Base-by-base conservation (phyloP, 1,284 basidiomycete species). In the Leccinum pallidistipes region DNA sequence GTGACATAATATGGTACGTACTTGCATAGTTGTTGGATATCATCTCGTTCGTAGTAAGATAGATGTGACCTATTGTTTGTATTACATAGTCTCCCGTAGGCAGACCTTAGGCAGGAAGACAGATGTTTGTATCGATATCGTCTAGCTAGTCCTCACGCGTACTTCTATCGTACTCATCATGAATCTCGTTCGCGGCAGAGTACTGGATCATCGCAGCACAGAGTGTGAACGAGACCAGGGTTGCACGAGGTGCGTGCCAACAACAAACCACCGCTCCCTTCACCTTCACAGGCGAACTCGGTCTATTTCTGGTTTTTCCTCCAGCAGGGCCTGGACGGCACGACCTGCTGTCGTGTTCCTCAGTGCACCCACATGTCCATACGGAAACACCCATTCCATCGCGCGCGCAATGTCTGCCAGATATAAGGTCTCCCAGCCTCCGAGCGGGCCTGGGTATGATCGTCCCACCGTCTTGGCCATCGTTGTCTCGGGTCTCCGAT, bases 81-180 rank as follows among this genome's bases (percentile, higher is more conserved):
- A 38, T 38, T 27, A 21, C 21, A 21, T 21, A 27, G 27, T 27
- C 27, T 27, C 27, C 1, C 5, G 27, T 27, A 27, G 27, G 27
- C 27, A 27, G 27, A 27, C 27, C 27, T 27, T 27, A 27, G 27
- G 27, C 27, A 27, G 27, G 5, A 27, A 27, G 27, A 27, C 27
- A 27, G 27, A 5, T 29, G 27, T 29, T 29, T 34, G 34, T 34
- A 34, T 34, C 12, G 12, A 29, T 34, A 34, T 34, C 40, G n/a
- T 45, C n/a, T 18, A 45, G 40, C 5, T 45, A 16, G 81, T 80
- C 1, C 76, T n/a, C 9, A 36, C 24, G 24, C 24, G 3, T 14
- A 10, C 38, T 40, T n/a, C 38, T n/a, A 40, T n/a, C 8, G 40
- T n/a, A n/a, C 16, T 40, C n/a, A 40, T 40, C n/a, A 40, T n/a